These are phyloP conservation scores for Lodderomyces elongisporus DNA, from an alignment of 1,139 yeast species.

Conservation along the genomic window DNA sequence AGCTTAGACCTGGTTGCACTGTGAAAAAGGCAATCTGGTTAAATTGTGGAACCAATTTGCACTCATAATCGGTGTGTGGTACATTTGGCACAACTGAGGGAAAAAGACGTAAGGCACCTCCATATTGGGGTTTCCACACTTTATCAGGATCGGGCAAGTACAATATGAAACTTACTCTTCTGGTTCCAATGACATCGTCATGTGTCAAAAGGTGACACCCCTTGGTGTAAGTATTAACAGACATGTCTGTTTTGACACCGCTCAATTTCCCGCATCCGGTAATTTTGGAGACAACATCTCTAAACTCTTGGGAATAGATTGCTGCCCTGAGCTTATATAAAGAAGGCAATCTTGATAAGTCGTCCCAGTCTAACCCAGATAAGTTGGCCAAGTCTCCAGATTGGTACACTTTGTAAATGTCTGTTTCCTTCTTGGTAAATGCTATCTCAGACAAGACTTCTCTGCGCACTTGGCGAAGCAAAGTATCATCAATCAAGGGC, in stretches of 20 bases:
- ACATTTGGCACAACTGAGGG: conserved; percentile 87
- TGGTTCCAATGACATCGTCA: conserved; percentile 94
- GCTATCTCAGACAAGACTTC: conserved; percentile 82
- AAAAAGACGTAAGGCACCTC: conserved; percentile 86
- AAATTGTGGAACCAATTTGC: conserved; percentile 82
- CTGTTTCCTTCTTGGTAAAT: conserved; percentile 93
- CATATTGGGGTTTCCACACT: conserved; percentile 81
- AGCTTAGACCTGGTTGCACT: conserved; percentile 92
- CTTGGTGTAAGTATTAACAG: conserved; percentile 83
- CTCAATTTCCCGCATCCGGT: conserved; percentile 89
- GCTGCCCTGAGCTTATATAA: conserved; percentile 77
- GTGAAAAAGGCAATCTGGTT: conserved; percentile 94
- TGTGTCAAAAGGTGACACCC: conserved; percentile 94
- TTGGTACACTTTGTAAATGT: conserved; percentile 90
- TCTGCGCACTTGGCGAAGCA: conserved; percentile 71
- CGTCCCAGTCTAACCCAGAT: conserved; percentile 77
- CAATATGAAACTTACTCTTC: conserved; percentile 87
- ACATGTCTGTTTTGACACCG: conserved; percentile 87
- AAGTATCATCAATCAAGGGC: conserved; percentile 66
- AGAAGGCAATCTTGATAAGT: conserved; percentile 67
- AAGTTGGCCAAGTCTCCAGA: conserved; percentile 94
- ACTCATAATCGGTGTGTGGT: conserved; percentile 71
- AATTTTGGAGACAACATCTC: conserved; percentile 74
- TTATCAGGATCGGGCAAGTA: conserved; percentile 91
- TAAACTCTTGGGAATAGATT: conserved; percentile 77